Conservation (phyloP, 1,284 basidiomycete species). For the Flammula alnicola region DNA sequence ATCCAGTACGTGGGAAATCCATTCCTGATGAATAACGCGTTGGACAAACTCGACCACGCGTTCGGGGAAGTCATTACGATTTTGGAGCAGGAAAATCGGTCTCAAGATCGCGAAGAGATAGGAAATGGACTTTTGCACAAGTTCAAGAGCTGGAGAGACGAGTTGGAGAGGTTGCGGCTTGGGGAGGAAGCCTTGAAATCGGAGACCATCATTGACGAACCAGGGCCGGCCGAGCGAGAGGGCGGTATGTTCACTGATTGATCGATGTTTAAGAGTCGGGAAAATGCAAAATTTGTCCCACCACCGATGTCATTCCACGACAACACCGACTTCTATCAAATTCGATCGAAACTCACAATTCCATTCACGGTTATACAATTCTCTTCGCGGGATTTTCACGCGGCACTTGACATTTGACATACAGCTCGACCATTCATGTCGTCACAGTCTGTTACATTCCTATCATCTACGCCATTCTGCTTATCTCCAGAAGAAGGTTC, state of each 20-base stretch:
- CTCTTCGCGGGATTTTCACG: no score
- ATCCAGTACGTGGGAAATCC: conserved; percentile 42
- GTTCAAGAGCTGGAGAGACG: conserved; percentile 42
- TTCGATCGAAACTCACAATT: no score
- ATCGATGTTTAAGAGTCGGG: no score
- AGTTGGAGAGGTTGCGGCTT: conserved; percentile 36
- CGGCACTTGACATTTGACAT: no score
- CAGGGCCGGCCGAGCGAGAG: conserved; percentile 27
- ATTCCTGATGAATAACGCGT: conserved; percentile 42
- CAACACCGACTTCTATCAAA: no score
- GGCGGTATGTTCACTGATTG: conserved; percentile 25
- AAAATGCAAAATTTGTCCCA: no score
- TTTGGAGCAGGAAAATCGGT: conserved; percentile 40
- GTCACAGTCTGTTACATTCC: no score
- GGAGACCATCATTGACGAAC: conserved; percentile 7
- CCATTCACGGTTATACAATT: background rate
- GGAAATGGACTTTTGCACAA: conserved; percentile 38
- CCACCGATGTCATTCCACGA: no score
- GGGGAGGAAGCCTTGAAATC: conserved; percentile 28
- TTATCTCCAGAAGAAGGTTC: no score
- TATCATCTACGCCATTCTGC: no score
- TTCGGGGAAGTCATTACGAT: conserved; percentile 42
- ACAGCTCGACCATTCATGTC: no score
- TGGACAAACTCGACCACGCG: conserved; percentile 43
- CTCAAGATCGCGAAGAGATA: conserved; percentile 32